Evolutionary conservation across 1,284 basidiomycete genomes (phyloP).

Genomic region (Ganoderma leucocontextum): DNA sequence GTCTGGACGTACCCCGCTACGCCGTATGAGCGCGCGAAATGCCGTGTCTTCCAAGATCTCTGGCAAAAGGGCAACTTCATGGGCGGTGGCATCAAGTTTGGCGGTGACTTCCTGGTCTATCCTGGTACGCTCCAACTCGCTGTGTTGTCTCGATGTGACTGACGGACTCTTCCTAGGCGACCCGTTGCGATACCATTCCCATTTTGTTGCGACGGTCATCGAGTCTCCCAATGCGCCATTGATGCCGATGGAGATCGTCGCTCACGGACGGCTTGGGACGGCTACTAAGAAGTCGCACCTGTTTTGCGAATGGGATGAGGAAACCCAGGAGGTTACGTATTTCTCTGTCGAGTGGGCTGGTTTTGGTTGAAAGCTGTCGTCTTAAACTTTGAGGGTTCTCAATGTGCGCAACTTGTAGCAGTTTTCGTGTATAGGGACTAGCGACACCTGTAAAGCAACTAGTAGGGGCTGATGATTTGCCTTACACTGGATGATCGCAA

Average conservation of each 20-base stretch:
- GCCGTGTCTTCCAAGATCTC: slow-evolving; percentile 82
- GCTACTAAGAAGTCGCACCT: slow-evolving; percentile 98
- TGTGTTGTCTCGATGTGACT: background rate
- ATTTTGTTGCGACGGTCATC: slow-evolving; percentile 90
- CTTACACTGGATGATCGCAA: too few species aligned
- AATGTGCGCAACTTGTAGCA: too few species aligned
- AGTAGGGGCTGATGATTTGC: too few species aligned
- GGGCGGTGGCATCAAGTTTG: slow-evolving; percentile 92
- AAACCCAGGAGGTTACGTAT: slow-evolving; percentile 72
- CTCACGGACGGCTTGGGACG: slow-evolving; percentile 94
- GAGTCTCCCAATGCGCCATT: slow-evolving; percentile 69
- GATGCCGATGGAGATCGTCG: slow-evolving; percentile 91
- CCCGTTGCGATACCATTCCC: slow-evolving; percentile 95
- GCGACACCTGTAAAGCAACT: too few species aligned
- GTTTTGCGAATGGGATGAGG: slow-evolving; percentile 87
- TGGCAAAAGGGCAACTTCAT: slow-evolving; percentile 87
- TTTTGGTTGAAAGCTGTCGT: slow-evolving; percentile 67
- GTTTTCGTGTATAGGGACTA: too few species aligned
- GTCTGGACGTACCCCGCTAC: slow-evolving; percentile 83
- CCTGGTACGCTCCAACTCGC: slow-evolving; percentile 69
- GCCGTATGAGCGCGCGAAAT: slow-evolving; percentile 72
- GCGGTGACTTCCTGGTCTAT: slow-evolving; percentile 96
- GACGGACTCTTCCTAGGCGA: slow-evolving; percentile 69
- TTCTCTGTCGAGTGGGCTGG: slow-evolving; percentile 93
- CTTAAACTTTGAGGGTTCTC: background rate